phyloP scores from a whole-genome alignment of 805 yeast genomes.

The Hyphopichia homilentoma region DNA sequence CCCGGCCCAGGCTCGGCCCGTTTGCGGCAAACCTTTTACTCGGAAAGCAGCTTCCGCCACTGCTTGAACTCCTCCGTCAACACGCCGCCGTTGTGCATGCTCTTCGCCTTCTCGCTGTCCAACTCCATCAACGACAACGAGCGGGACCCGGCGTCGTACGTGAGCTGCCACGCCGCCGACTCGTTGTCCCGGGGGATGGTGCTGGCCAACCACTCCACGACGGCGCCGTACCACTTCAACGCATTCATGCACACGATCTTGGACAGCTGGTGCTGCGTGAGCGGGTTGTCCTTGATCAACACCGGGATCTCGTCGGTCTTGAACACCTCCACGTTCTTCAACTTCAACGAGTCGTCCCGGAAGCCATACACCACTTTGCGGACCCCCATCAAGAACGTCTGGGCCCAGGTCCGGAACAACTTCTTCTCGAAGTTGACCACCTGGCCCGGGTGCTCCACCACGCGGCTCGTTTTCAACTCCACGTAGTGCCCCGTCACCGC shows the following conservation, averaged over 20 bases:
- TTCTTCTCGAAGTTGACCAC: slow-evolving; percentile 70
- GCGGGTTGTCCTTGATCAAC: slow-evolving; percentile 50
- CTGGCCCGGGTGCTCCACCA: slow-evolving; percentile 53
- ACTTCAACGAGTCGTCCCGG: slow-evolving; percentile 65
- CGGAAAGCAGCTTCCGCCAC: slow-evolving; percentile 29
- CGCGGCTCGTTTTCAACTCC: slow-evolving; percentile 73
- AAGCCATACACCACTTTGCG: slow-evolving; percentile 82
- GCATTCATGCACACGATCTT: slow-evolving; percentile 73
- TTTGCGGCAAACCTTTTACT: no score
- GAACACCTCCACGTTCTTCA: slow-evolving; percentile 70
- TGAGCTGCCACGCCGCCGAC: slow-evolving; percentile 47
- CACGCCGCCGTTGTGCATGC: slow-evolving; percentile 37
- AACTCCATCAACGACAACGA: slow-evolving; percentile 52
- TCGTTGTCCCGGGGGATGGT: slow-evolving; percentile 48
- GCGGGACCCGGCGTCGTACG: slow-evolving; percentile 54
- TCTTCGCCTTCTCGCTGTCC: slow-evolving; percentile 35
- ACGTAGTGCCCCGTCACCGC: slow-evolving; percentile 70
- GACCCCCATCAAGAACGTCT: slow-evolving; percentile 83
- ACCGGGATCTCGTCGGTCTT: slow-evolving; percentile 77
- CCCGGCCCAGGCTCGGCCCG: no score
- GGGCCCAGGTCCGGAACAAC: slow-evolving; percentile 85
- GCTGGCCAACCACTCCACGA: slow-evolving; percentile 70
- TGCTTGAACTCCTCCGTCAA: slow-evolving; percentile 42
- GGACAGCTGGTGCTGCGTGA: slow-evolving; percentile 22
- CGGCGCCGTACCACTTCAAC: slow-evolving; percentile 82